Percentiles rank a stretch among this genome's conserved stretches.
Conservation (phyloP, 257 asterid species). For the Penstemon barbatus region DNA sequence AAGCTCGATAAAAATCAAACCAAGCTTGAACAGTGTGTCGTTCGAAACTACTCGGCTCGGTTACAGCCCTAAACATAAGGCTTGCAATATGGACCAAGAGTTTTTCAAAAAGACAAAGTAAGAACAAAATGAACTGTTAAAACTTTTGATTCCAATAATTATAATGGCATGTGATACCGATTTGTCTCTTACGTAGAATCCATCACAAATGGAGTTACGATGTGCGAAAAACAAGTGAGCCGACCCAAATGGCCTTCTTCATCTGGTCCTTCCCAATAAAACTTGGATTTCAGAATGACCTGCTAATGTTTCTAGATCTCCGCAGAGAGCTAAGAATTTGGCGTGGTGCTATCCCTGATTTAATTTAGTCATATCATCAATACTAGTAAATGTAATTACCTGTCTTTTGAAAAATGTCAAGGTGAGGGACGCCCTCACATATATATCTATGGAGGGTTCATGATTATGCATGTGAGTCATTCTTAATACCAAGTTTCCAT, state of each 20-base stretch:
- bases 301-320: background rate
- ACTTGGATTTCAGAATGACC: background rate
- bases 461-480: too few relatives aligned
- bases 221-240: constrained; percentile 14
- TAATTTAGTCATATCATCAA: background rate
- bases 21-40: too few relatives aligned
- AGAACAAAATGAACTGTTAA: constrained; percentile 15
- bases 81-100: background rate
- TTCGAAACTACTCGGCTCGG: too few relatives aligned
- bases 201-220: constrained; percentile 7
- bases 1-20: too few relatives aligned
- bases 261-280: background rate
- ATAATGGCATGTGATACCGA: background rate
- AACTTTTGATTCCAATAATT: constrained; percentile 3
- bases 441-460: too few relatives aligned
- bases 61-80: too few relatives aligned
- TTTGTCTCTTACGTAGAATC: constrained; percentile 11
- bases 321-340: background rate
- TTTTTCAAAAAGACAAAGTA: background rate
- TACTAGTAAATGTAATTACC: background rate
- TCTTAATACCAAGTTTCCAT: background rate
- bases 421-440: too few relatives aligned
- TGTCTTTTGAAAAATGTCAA: background rate
- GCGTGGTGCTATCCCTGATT: background rate
- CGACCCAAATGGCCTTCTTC: background rate